phyloP scores from a whole-genome alignment of 1,139 yeast genomes.

The Suhomyces maxii region DNA sequence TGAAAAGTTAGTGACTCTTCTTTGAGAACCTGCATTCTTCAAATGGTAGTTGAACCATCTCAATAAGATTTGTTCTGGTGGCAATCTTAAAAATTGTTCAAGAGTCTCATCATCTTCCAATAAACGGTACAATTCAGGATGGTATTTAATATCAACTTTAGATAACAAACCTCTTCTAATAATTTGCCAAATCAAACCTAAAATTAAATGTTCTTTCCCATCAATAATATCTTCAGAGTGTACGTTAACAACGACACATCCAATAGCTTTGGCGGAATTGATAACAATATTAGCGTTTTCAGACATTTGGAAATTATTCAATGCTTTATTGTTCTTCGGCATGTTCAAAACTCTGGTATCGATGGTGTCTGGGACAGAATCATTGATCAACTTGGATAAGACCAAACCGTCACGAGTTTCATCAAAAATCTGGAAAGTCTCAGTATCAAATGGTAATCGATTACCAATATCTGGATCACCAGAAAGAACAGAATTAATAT shows the following conservation, averaged over 20 bases:
- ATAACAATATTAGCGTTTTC: slow-evolving; percentile 97
- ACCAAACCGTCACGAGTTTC: slow-evolving; percentile 96
- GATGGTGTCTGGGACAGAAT: slow-evolving; percentile 96
- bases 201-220: slow-evolving; percentile 92
- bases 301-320: slow-evolving; percentile 92
- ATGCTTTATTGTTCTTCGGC: slow-evolving; percentile 71
- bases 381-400: slow-evolving; percentile 89
- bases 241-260: slow-evolving; percentile 96
- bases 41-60: slow-evolving; percentile 98
- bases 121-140: slow-evolving; percentile 93
- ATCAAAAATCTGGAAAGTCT: slow-evolving; percentile 92
- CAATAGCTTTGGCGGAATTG: slow-evolving; percentile 98
- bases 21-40: slow-evolving; percentile 87
- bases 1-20: slow-evolving; percentile 83
- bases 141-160: slow-evolving; percentile 92
- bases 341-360: slow-evolving; percentile 95
- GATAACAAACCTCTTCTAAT: slow-evolving; percentile 92
- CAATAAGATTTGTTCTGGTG: slow-evolving; percentile 94
- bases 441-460: slow-evolving; percentile 89
- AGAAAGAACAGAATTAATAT: slow-evolving; percentile 84
- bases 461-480: slow-evolving; percentile 89
- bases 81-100: slow-evolving; percentile 92
- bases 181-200: slow-evolving; percentile 98
- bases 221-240: slow-evolving; percentile 97
- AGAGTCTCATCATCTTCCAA: slow-evolving; percentile 95